phyloP scores from a whole-genome alignment of 345 rosid genomes.

The Anacardium occidentale region DNA sequence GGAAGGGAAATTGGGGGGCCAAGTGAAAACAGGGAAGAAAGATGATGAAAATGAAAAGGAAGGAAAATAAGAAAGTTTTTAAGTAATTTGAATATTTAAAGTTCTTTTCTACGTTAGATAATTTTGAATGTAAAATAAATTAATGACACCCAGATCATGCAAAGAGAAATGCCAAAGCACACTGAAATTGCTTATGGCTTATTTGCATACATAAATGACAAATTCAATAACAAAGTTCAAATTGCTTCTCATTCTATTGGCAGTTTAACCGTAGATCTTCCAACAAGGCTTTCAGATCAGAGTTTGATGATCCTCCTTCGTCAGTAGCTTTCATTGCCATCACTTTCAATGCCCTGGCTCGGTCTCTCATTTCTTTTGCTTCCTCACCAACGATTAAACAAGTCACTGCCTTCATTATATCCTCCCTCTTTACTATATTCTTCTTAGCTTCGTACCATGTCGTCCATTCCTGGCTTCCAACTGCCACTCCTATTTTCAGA shows the following conservation, averaged over 20 bases:
- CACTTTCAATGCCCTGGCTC: not conserved
- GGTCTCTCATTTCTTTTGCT: conserved; percentile 8
- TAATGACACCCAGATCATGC: too few relatives aligned
- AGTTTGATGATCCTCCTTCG: conserved; percentile 17
- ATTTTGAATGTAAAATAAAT: too few relatives aligned
- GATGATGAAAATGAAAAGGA: too few relatives aligned
- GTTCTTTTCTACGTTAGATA: too few relatives aligned
- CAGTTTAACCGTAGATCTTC: not conserved
- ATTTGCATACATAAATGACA: too few relatives aligned
- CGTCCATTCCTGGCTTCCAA: conserved; percentile 32
- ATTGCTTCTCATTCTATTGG: not conserved
- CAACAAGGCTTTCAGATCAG: conserved; percentile 6
- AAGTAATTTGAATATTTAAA: too few relatives aligned
- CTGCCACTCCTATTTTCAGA: conserved; percentile 34
- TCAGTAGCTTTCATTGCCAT: conserved; percentile 8
- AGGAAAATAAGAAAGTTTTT: too few relatives aligned
- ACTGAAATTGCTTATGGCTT: too few relatives aligned
- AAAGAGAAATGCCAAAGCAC: too few relatives aligned
- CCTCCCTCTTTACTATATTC: not conserved
- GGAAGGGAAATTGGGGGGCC: too few relatives aligned
- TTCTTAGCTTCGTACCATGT: conserved; percentile 21
- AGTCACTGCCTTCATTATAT: conserved; percentile 7
- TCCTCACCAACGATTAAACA: conserved; percentile 3
- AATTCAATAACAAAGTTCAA: not conserved
- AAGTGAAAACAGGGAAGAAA: too few relatives aligned